Percentiles rank a stretch among this genome's conserved stretches.
phyloP scores from a whole-genome alignment of 257 asterid genomes.

The Prunella vulgaris region DNA sequence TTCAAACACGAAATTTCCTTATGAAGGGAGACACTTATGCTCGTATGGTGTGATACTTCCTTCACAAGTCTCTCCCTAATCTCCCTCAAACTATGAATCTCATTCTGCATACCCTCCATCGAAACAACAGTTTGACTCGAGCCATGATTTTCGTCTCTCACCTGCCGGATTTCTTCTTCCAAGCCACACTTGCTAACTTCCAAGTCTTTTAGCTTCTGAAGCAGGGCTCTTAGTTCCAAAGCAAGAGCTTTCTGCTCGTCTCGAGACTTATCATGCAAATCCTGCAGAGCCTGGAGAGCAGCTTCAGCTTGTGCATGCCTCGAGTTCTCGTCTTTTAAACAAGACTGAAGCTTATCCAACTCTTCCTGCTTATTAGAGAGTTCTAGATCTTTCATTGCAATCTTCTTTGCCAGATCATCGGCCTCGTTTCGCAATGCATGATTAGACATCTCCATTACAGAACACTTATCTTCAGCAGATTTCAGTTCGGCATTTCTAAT shows the following conservation, averaged over 20 bases:
- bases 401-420: constrained; percentile 55
- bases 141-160: constrained; percentile 49
- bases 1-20: constrained; percentile 53
- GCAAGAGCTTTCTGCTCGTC: constrained; percentile 67
- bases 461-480: constrained; percentile 54
- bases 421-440: constrained; percentile 65
- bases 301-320: constrained; percentile 55
- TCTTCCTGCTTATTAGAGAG: constrained; percentile 65
- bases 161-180: constrained; percentile 60
- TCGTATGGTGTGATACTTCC: constrained; percentile 57
- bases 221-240: constrained; percentile 49
- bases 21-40: constrained; percentile 47
- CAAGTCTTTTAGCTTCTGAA: constrained; percentile 53
- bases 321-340: constrained; percentile 50
- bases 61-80: constrained; percentile 69
- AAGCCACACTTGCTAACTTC: constrained; percentile 52
- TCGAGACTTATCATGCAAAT: constrained; percentile 58
- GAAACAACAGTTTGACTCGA: constrained; percentile 44
- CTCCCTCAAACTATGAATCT: constrained; percentile 54
- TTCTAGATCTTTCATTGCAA: constrained; percentile 67
- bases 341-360: constrained; percentile 62
- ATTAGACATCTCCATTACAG: constrained; percentile 52
- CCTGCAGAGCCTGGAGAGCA: constrained; percentile 50
- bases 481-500: constrained; percentile 44
- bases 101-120: constrained; percentile 60